Evolutionary conservation across 768 basidiomycete genomes (phyloP), one percentile per base, ranked within the genome.

Genomic region (Mycena floridula): DNA sequence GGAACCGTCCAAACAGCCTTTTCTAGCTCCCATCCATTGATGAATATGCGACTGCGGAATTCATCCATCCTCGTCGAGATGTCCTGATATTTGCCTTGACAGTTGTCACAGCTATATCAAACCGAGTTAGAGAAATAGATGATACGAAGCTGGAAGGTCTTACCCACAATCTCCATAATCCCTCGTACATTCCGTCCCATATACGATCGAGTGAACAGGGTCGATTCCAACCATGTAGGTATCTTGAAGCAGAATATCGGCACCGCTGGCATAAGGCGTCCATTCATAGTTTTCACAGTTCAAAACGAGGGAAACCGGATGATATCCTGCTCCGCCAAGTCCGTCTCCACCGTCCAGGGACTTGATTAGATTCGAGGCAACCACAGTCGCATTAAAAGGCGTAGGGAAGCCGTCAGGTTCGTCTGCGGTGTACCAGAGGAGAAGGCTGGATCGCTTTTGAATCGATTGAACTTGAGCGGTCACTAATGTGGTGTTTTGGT

Each of bases 1-100:
- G 86, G 84, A 1, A 89, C 87, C 2, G 81, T 79, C 89, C 87
- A 89, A 0, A 88, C 71, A 1, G 82, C 74, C 56, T 85, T 81
- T 5, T 72, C 76, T 9, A 76, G 65, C 50, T 81, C 79, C 79
- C 84, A 84, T 2, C 82, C 84, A 49, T 82, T 74, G 39, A 75
- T 67, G 48, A 77, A 73, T 13, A 82, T 53, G 18, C 85, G 69
- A 40, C 79, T 64, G 39, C 62, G 63, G 62, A 82, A 88, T 46
- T 81, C 72, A 40, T 85, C 79, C 67, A 88, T 77, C 25, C 86
- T 69, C 0, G 67, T 69, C 9, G 79, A 74, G 42, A 89, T 79
- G 54, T 89, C 86, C 47, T 79, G 74, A 51, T 86, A 84, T n/a
- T 60, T 64, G 2, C 84, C 85, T 44, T 74, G 62, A 59, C 89